Base-by-base conservation (phyloP, 2,329 filamentous ascomycete species). In the Seiridium cupressi region DNA sequence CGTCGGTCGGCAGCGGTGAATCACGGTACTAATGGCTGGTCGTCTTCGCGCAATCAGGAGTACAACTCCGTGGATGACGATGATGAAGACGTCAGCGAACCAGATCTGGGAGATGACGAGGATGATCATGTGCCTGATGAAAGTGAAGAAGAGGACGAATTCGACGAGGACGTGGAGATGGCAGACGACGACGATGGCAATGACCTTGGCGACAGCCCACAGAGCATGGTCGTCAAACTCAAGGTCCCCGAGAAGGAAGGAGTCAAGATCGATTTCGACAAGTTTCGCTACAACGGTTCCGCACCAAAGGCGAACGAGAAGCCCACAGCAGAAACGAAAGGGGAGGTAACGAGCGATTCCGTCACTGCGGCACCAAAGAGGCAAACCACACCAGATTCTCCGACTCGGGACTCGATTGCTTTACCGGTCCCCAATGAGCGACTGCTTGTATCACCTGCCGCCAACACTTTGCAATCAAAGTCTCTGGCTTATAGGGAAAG, bases 221-320 rank as follows among this genome's bases (percentile, higher is more conserved):
- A 81, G 66, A 91, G 87, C 65, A 81, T 94, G 46, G 83, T 97
- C 55, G 89, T 97, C 60, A 93, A 91, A 72, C 80, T 97, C 11
- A 81, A 82, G 5, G 74, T 88, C 44, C 66, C 69, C 2, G 55
- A 62, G 31, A 79, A 79, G 46, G 65, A 79, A 69, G 73, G 72
- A 57, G 69, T 71, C 51, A 71, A 68, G 55, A 68, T 72, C 53
- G 68, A 70, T 48, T 62, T 75, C 5, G 66, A 73, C 44, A 62
- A 65, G 1, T 73, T 70, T 48, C 68, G 70, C 9, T 73, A 73
- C 47, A 66, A 68, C 8, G 65, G 65, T 18, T 63, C 62, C 6
- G 65, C 69, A 48, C 61, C 64, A 5, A 63, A 66, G 47, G 55
- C 68, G 13, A 11, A 5, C 44, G 60, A 60, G 36, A 35, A 63